A percentile compares a stretch with the other conserved stretches of the same genome.
These are phyloP conservation scores for Mortierella alpina DNA, from an alignment of 192 early-diverging fungal genomes.

Conservation along the genomic window DNA sequence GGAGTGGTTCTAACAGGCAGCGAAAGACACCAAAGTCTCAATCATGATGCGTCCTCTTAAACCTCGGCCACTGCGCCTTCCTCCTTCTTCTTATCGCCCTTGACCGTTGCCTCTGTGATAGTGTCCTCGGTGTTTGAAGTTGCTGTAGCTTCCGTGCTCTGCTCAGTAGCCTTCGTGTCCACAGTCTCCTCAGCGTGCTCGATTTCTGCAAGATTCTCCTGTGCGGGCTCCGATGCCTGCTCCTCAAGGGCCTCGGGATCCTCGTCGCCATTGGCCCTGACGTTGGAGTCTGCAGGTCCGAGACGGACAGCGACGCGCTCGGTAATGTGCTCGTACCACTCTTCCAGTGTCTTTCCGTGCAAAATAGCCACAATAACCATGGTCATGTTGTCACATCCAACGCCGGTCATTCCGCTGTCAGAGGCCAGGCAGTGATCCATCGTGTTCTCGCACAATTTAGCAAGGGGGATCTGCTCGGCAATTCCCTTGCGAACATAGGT, in stretches of 20 bases:
- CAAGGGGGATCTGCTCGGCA: slow-evolving; percentile 35
- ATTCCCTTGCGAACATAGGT: slow-evolving; percentile 80
- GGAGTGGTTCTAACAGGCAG: no score
- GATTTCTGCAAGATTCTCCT: slow-evolving; percentile 1
- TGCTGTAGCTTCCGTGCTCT: background rate
- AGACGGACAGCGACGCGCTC: slow-evolving; percentile 30
- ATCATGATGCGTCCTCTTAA: background rate
- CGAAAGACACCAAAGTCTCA: background rate
- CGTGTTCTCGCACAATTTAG: slow-evolving; percentile 82
- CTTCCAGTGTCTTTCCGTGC: slow-evolving; percentile 76
- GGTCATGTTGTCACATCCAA: slow-evolving; percentile 99
- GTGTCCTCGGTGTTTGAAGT: background rate
- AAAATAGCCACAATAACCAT: slow-evolving; percentile 90
- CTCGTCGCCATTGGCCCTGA: slow-evolving; percentile 35
- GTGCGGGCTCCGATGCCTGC: background rate
- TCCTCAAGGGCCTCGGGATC: slow-evolving; percentile 33
- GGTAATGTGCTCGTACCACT: slow-evolving; percentile 77
- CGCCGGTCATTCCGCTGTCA: slow-evolving; percentile 86
- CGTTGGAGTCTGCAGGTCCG: slow-evolving; percentile 17
- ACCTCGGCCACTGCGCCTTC: background rate
- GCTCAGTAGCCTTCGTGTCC: background rate
- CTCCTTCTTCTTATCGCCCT: background rate
- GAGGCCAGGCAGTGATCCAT: slow-evolving; percentile 94
- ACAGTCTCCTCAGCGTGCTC: background rate
- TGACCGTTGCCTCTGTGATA: background rate